Base-by-base conservation (phyloP, 169 alveolate genomes). In the Eimeria praecox region DNA sequence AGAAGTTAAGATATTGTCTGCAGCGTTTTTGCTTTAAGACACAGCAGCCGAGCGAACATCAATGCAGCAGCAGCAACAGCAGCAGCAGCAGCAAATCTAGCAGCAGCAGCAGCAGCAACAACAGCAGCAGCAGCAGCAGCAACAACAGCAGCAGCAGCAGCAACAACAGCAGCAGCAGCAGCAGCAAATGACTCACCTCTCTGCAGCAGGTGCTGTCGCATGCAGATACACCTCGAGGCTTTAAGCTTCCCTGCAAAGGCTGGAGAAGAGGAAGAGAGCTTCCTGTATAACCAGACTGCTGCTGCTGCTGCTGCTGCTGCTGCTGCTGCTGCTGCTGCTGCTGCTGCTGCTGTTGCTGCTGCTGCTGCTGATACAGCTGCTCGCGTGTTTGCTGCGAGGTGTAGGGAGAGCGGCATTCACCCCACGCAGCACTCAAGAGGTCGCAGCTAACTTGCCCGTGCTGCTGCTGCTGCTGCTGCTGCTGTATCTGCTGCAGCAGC, bases 201-300 rank as follows among this genome's bases (percentile, higher is more conserved):
- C 90, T 44, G 71, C 90, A 82, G 73, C 90, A 82, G 44, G 71
- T 46, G 90, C 90, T 82, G 71, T 82, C 64, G 73, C 90, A 82
- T 0, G 73, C 90, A 6, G 62, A 56, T 16, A 82, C 42, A 1
- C 90, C 90, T 49, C 90, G 16, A 22, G 90, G 44, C 46, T 12
- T 46, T 16, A 42, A 10, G 35, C 90, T 49, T 18, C 71, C 69
- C 44, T 42, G 64, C 44, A 49, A 71, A 22, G 89, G 64, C 89
- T 38, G 89, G n/a, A 44, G 42, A 20, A 18, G 8, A 4, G 87
- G 46, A 44, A 30, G 12, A 22, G 8, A 77, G 56, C 87, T 12
- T 0, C 52, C 46, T 6, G 46, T 12, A 14, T n/a, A 38, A 44
- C 59, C 59, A 12, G 18, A 16, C 87, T 35, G 27, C 90, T 44